phyloP scores from a whole-genome alignment of 768 basidiomycete genomes.

The Termitomyces sp. region DNA sequence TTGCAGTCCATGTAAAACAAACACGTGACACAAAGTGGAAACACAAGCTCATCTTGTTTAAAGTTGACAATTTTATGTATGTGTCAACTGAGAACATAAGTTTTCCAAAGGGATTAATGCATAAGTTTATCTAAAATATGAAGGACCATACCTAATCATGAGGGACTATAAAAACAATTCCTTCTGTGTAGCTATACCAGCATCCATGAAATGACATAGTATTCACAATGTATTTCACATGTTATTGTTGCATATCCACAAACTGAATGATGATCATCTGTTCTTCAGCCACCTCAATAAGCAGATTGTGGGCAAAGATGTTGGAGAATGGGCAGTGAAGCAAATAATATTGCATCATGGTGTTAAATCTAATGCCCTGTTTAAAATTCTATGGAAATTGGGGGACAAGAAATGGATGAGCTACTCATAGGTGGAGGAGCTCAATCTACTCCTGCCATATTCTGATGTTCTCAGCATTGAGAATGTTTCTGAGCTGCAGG shows the following conservation, averaged over 20 bases:
- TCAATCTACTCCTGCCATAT: neutral
- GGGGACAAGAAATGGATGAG: neutral
- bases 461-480: neutral
- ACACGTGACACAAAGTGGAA: too few species aligned
- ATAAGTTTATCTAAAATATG: neutral
- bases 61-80: too few species aligned
- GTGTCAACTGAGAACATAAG: too few species aligned
- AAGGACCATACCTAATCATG: too few species aligned
- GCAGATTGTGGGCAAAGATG: neutral
- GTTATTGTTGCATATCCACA: neutral
- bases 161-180: neutral
- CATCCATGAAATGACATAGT: neutral
- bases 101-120: neutral
- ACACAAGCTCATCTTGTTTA: too few species aligned
- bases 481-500: neutral
- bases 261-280: neutral
- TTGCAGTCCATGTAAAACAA: too few species aligned
- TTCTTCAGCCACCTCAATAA: neutral
- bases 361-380: neutral
- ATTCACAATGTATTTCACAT: neutral
- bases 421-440: neutral
- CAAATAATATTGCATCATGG: neutral
- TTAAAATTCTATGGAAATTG: neutral
- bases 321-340: neutral
- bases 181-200: neutral